These are phyloP conservation scores for Colletotrichum endophyticum DNA, from an alignment of 2,329 filamentous ascomycete genomes.

Conservation along the genomic window DNA sequence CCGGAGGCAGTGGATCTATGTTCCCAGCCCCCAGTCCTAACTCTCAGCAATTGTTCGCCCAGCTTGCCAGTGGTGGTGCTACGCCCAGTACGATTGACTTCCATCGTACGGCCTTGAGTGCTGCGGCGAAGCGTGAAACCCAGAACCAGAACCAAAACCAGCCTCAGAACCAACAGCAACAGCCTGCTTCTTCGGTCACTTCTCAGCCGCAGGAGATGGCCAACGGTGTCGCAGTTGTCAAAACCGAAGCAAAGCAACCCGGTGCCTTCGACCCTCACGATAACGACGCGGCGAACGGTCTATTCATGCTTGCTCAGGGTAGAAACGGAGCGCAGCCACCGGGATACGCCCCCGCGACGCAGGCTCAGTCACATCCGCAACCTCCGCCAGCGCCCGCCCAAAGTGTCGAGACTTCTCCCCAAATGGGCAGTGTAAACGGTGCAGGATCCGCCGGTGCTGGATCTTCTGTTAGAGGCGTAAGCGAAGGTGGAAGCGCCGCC, in stretches of 20 bases:
- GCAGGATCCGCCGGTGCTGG: constrained; percentile 39
- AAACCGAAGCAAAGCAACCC: constrained; percentile 56
- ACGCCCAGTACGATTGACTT: constrained; percentile 94
- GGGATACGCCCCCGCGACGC: constrained; percentile 51
- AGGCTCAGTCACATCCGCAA: constrained; percentile 55
- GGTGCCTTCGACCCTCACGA: constrained; percentile 87
- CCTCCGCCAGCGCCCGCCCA: constrained; percentile 40
- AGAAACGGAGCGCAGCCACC: constrained; percentile 61
- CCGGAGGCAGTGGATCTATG: constrained; percentile 95
- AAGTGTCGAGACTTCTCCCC: constrained; percentile 51
- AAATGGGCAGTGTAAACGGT: constrained; percentile 55
- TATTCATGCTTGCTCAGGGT: constrained; percentile 88
- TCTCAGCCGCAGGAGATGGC: constrained; percentile 31
- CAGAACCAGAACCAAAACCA: constrained; percentile 44
- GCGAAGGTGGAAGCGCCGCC: constrained; percentile 70
- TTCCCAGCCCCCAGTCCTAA: constrained; percentile 92
- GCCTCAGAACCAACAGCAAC: constrained; percentile 25
- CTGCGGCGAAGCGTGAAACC: constrained; percentile 68
- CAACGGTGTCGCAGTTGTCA: constrained; percentile 43
- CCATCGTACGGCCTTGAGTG: constrained; percentile 87
- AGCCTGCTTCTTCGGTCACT: constrained; percentile 22
- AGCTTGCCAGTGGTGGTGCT: constrained; percentile 78
- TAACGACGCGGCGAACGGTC: constrained; percentile 92
- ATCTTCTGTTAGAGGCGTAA: constrained; percentile 58
- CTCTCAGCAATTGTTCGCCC: constrained; percentile 76